Evolutionary conservation across 2,329 filamentous ascomycete species (phyloP).

Genomic region (Macrophomina pseudophaseolina): DNA sequence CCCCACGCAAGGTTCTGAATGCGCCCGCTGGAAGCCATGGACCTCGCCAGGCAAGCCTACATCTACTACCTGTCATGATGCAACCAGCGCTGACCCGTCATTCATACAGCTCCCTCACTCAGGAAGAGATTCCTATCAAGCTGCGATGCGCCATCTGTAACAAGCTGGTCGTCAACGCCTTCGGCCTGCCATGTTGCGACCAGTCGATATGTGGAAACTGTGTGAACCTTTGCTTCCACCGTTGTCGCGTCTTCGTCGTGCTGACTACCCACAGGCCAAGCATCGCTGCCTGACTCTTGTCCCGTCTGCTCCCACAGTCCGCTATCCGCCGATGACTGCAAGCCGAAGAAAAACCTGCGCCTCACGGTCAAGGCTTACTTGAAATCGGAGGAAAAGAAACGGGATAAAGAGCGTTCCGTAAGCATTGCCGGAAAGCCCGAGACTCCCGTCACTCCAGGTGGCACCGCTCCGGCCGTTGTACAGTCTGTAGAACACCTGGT

Average conservation of each 20-base stretch:
- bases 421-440: constrained; percentile 15
- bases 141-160: constrained; percentile 93
- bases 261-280: constrained; percentile 65
- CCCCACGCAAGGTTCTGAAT: background rate
- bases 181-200: constrained; percentile 91
- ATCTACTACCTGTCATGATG: constrained; percentile 26
- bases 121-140: constrained; percentile 93
- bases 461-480: constrained; percentile 5
- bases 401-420: constrained; percentile 59
- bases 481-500: constrained; percentile 24
- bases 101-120: constrained; percentile 68
- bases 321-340: constrained; percentile 83
- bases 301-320: constrained; percentile 94
- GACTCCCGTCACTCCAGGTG: constrained; percentile 20
- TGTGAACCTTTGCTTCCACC: constrained; percentile 51
- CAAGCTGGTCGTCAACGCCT: constrained; percentile 87
- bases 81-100: constrained; percentile 29
- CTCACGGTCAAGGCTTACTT: constrained; percentile 92
- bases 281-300: constrained; percentile 76
- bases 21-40: constrained; percentile 26
- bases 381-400: constrained; percentile 88
- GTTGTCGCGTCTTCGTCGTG: constrained; percentile 26
- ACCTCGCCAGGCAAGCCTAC: constrained; percentile 35
- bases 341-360: constrained; percentile 85
- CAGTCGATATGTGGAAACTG: constrained; percentile 91